Evolutionary conservation across 2,329 filamentous ascomycete genomes (phyloP).

Genomic region (Aureobasidium namibiae): DNA sequence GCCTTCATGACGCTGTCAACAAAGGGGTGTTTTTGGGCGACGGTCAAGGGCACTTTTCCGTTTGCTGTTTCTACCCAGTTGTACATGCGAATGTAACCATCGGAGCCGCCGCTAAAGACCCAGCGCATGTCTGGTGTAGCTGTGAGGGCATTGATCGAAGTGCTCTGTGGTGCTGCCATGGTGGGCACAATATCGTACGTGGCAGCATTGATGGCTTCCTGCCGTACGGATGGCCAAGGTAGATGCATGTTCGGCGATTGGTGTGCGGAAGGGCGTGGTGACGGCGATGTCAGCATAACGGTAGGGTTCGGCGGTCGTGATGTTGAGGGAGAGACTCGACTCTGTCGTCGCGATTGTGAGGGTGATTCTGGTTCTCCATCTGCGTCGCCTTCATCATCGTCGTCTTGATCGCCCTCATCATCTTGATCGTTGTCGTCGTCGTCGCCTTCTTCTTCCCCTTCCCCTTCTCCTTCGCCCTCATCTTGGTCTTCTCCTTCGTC

Average conservation of each 20-base stretch:
- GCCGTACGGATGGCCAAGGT: conserved; percentile 44
- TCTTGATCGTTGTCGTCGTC: conserved; percentile 33
- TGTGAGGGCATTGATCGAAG: conserved; percentile 86
- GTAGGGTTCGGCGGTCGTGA: conserved; percentile 36
- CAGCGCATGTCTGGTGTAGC: conserved; percentile 91
- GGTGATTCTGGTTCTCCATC: conserved; percentile 39
- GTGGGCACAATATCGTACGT: conserved; percentile 95
- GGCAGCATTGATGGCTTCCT: conserved; percentile 68
- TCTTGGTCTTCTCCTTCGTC: conserved; percentile 28
- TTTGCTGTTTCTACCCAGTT: conserved; percentile 94
- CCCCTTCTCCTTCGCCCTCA: conserved; percentile 27
- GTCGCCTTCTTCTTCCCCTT: conserved; percentile 28
- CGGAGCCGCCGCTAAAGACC: conserved; percentile 87
- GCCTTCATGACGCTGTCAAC: conserved; percentile 96
- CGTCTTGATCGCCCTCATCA: conserved; percentile 27
- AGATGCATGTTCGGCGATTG: conserved; percentile 23
- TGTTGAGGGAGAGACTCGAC: conserved; percentile 18
- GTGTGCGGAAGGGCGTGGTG: conserved; percentile 28
- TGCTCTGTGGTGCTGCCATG: conserved; percentile 91
- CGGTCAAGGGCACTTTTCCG: conserved; percentile 84
- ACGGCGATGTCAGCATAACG: conserved; percentile 41
- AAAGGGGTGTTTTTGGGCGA: conserved; percentile 92
- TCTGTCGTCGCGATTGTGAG: conserved; percentile 28
- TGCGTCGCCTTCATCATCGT: conserved; percentile 30
- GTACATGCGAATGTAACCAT: conserved; percentile 95